These are phyloP conservation scores for Colletotrichum eleusines DNA, from an alignment of 2,329 filamentous ascomycete species.

Conservation along the genomic window DNA sequence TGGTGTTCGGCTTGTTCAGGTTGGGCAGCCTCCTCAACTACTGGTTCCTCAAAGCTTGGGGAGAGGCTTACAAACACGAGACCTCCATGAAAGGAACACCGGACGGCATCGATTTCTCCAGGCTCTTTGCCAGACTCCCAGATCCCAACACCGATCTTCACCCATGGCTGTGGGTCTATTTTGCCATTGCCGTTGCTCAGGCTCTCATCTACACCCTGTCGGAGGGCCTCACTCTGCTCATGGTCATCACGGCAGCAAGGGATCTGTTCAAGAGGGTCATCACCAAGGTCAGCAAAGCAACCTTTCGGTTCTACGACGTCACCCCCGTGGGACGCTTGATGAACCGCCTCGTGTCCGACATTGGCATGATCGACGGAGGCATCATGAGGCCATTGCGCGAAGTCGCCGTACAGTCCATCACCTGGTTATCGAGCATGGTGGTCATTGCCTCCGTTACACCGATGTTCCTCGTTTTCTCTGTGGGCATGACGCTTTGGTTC, in stretches of 20 bases:
- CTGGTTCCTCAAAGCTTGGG: slow-evolving; percentile 91
- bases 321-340: slow-evolving; percentile 91
- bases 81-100: neutral
- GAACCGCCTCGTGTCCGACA: slow-evolving; percentile 92
- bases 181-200: slow-evolving; percentile 72
- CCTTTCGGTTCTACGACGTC: slow-evolving; percentile 91
- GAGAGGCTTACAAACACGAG: slow-evolving; percentile 72
- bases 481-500: slow-evolving; percentile 76
- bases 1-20: slow-evolving; percentile 73
- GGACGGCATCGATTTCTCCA: slow-evolving; percentile 44
- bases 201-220: slow-evolving; percentile 71
- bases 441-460: slow-evolving; percentile 87
- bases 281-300: slow-evolving; percentile 79
- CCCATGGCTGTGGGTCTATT: slow-evolving; percentile 81
- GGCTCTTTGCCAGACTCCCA: slow-evolving; percentile 67
- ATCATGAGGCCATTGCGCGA: slow-evolving; percentile 80
- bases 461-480: slow-evolving; percentile 78
- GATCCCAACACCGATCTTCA: slow-evolving; percentile 74
- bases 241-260: slow-evolving; percentile 83
- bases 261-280: slow-evolving; percentile 81
- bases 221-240: slow-evolving; percentile 77
- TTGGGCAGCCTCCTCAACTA: slow-evolving; percentile 73
- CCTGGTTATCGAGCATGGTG: slow-evolving; percentile 77
- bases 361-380: slow-evolving; percentile 89
- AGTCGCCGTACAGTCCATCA: slow-evolving; percentile 77